These are phyloP conservation scores for Malus orientalis DNA, from an alignment of 306 rosid genomes.

Conservation along the genomic window DNA sequence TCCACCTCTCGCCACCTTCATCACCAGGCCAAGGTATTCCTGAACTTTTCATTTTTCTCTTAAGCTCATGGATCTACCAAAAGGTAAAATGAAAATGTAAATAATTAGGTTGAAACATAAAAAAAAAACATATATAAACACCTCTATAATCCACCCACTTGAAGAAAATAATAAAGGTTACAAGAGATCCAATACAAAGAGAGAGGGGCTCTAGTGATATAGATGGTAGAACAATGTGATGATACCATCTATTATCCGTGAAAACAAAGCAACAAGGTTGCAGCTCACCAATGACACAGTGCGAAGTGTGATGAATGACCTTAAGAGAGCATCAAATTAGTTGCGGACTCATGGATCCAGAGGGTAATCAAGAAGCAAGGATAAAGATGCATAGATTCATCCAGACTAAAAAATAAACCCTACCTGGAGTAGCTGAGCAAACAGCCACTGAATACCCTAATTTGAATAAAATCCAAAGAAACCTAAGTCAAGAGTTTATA, in stretches of 20 bases:
- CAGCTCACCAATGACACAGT: neutral
- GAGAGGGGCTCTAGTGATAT: neutral
- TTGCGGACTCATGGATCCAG: neutral
- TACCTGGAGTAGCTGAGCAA: neutral
- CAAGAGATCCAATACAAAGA: neutral
- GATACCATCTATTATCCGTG: neutral
- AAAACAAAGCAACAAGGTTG: neutral
- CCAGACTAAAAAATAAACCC: neutral
- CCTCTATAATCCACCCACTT: neutral
- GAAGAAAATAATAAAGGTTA: neutral
- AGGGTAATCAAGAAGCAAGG: neutral
- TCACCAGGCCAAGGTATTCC: conserved; percentile 28
- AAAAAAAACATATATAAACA: neutral
- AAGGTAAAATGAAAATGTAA: neutral
- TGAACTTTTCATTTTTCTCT: conserved; percentile 20
- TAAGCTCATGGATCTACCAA: conserved; percentile 15
- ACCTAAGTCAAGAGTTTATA: too few species aligned
- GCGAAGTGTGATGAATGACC: neutral
- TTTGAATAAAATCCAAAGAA: too few species aligned
- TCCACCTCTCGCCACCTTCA: conserved; percentile 19
- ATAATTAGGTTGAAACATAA: neutral
- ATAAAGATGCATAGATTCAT: neutral
- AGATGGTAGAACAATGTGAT: neutral
- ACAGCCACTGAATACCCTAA: neutral
- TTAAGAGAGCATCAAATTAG: neutral